Percentiles rank a stretch among this genome's conserved stretches.
These are phyloP conservation scores for Macrotyloma uniflorum DNA, from an alignment of 306 rosid species.

Conservation along the genomic window DNA sequence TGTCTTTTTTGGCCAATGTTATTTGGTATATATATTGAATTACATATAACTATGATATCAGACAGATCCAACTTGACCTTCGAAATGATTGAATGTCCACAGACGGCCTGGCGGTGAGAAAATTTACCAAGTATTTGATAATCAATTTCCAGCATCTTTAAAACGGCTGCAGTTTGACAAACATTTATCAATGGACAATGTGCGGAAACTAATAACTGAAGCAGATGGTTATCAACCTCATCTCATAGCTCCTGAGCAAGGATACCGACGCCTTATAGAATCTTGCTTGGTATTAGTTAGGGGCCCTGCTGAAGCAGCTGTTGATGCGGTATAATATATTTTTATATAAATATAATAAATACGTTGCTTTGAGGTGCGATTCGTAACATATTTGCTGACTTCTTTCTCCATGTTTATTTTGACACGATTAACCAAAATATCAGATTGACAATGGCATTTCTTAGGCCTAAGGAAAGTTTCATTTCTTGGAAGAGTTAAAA, in stretches of 20 bases:
- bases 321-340: conserved; percentile 76
- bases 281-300: conserved; percentile 79
- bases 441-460: background rate
- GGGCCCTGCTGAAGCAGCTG: conserved; percentile 98
- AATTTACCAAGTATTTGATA: conserved; percentile 87
- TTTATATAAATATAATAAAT: background rate
- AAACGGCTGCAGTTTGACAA: conserved; percentile 96
- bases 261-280: conserved; percentile 97
- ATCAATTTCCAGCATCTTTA: conserved; percentile 95
- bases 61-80: conserved; percentile 30
- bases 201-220: conserved; percentile 88
- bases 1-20: conserved; percentile 16
- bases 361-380: background rate
- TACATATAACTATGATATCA: background rate
- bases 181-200: conserved; percentile 87
- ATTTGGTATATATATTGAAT: conserved; percentile 11
- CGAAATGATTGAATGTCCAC: conserved; percentile 40
- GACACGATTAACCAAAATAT: background rate
- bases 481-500: conserved; percentile 8
- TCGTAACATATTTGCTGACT: background rate
- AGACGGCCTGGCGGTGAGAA: conserved; percentile 96
- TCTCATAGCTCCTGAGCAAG: conserved; percentile 98
- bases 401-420: background rate
- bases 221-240: conserved; percentile 99
- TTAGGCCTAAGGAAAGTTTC: conserved; percentile 1